phyloP scores from a whole-genome alignment of 805 yeast species.

The Teunomyces gatunensis region DNA sequence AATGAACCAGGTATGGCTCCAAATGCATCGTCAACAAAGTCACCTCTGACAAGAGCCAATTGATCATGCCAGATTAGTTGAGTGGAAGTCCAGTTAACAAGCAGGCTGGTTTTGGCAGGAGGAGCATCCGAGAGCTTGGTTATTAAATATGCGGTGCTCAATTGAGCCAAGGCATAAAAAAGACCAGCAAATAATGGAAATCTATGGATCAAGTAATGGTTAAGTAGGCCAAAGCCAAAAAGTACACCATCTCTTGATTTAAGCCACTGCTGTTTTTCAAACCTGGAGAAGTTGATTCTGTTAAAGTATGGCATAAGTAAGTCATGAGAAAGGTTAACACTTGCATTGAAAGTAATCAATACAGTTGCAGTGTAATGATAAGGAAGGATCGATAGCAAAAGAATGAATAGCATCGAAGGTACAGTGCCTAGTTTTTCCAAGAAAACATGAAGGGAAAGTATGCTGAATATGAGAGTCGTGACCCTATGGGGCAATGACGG shows the following conservation, averaged over 20 bases:
- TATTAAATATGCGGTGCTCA: conserved; percentile 51
- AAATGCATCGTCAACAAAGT: conserved; percentile 24
- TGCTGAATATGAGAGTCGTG: conserved; percentile 43
- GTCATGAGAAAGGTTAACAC: conserved; percentile 42
- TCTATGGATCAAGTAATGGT: conserved; percentile 37
- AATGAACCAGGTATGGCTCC: conserved; percentile 24
- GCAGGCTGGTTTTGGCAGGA: conserved; percentile 20
- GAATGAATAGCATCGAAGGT: conserved; percentile 39
- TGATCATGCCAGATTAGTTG: conserved; percentile 33
- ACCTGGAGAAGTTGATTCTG: conserved; percentile 41
- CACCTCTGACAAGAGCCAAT: conserved; percentile 19
- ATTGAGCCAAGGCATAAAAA: conserved; percentile 52
- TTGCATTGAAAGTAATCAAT: conserved; percentile 46
- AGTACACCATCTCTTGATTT: conserved; percentile 53
- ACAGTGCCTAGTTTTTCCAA: conserved; percentile 46
- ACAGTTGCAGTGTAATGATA: conserved; percentile 31
- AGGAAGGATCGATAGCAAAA: conserved; percentile 35
- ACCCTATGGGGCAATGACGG: conserved; percentile 13
- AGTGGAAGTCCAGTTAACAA: conserved; percentile 30
- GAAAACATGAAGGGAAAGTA: conserved; percentile 43
- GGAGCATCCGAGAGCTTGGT: conserved; percentile 53
- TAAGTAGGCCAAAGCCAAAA: conserved; percentile 53
- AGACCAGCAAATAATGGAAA: conserved; percentile 48
- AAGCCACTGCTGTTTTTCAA: conserved; percentile 49
- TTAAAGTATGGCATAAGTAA: conserved; percentile 51